phyloP scores from a whole-genome alignment of 1,284 basidiomycete genomes.

The Phylloboletellus chloephorus region DNA sequence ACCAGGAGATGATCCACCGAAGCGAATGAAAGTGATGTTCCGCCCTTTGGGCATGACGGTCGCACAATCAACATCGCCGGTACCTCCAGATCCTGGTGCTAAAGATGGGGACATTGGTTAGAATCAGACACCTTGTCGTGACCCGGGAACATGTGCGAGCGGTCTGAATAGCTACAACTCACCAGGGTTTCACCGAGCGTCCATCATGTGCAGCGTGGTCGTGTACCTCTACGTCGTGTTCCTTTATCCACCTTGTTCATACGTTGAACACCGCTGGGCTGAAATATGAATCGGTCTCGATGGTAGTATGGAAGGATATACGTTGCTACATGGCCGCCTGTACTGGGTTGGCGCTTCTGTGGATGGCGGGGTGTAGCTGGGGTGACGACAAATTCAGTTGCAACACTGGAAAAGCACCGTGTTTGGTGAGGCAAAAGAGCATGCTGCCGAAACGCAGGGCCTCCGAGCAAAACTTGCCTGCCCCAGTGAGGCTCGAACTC shows the following conservation, averaged over 20 bases:
- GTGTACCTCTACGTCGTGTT: conserved; percentile 17
- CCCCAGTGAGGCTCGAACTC: conserved; percentile 72
- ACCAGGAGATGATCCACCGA: conserved; percentile 58
- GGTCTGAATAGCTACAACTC: background rate
- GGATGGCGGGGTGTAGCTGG: too few species aligned
- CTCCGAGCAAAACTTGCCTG: too few species aligned
- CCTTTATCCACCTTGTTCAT: conserved; percentile 5
- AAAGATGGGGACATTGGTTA: conserved; percentile 76
- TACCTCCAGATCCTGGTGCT: conserved; percentile 56
- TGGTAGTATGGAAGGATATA: too few species aligned
- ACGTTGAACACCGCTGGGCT: conserved; percentile 5
- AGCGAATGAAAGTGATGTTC: conserved; percentile 74
- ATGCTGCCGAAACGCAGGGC: too few species aligned
- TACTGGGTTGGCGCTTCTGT: too few species aligned
- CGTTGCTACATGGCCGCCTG: too few species aligned
- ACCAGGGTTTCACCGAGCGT: background rate
- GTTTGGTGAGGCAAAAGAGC: background rate
- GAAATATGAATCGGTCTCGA: conserved; percentile 6
- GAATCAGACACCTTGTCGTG: too few species aligned
- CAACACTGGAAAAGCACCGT: too few species aligned
- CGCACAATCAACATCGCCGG: conserved; percentile 32
- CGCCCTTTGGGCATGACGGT: conserved; percentile 39
- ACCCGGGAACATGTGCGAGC: too few species aligned
- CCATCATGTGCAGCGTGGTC: conserved; percentile 4
- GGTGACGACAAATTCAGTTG: too few species aligned